Conservation (phyloP, 805 yeast species). For the Kodamaea kaohsiungensis region DNA sequence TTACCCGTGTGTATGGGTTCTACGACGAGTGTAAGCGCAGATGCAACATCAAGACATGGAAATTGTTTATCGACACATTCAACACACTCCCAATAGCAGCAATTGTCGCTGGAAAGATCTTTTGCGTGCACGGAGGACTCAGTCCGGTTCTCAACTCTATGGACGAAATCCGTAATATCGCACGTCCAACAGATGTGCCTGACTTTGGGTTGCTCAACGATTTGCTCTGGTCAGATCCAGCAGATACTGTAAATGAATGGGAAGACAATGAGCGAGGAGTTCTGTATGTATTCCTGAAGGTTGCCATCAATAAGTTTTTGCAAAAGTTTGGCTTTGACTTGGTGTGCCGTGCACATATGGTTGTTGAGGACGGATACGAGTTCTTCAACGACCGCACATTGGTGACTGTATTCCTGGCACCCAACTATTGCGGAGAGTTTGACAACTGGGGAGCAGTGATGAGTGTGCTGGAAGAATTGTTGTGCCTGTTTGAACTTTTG, state of each 20-base stretch:
- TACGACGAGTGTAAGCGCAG: slow-evolving; percentile 97
- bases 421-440: slow-evolving; percentile 79
- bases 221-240: slow-evolving; percentile 83
- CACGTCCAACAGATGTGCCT: slow-evolving; percentile 84
- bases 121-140: slow-evolving; percentile 86
- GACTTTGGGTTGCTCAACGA: slow-evolving; percentile 79
- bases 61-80: slow-evolving; percentile 88
- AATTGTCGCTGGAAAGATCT: slow-evolving; percentile 90
- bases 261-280: slow-evolving; percentile 87
- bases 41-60: slow-evolving; percentile 91
- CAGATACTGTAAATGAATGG: slow-evolving; percentile 82
- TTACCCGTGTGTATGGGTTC: slow-evolving; percentile 95
- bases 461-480: slow-evolving; percentile 90
- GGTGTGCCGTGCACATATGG: slow-evolving; percentile 88
- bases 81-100: slow-evolving; percentile 96
- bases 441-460: slow-evolving; percentile 98
- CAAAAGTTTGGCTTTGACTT: slow-evolving; percentile 75
- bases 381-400: slow-evolving; percentile 70
- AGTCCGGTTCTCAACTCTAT: slow-evolving; percentile 71
- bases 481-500: slow-evolving; percentile 89
- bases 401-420: slow-evolving; percentile 75
- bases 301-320: slow-evolving; percentile 76
- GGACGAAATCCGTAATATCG: slow-evolving; percentile 74
- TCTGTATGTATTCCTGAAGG: slow-evolving; percentile 74
- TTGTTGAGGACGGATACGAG: slow-evolving; percentile 79